These are phyloP conservation scores for Cerrena zonata DNA, from an alignment of 1,284 basidiomycete genomes.

Conservation along the genomic window DNA sequence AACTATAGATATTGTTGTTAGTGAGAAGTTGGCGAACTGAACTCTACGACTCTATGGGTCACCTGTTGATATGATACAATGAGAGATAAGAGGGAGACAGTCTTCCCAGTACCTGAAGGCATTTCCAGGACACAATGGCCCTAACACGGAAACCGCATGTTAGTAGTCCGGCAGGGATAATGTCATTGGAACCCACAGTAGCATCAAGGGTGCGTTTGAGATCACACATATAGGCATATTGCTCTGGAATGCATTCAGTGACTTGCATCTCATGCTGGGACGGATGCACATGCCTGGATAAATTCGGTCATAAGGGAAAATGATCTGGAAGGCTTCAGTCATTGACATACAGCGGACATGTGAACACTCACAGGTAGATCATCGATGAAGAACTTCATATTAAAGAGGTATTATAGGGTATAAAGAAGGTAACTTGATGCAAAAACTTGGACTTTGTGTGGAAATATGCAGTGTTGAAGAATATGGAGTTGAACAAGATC, in stretches of 20 bases:
- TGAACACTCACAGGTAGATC: conserved; percentile 69
- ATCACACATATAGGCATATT: conserved; percentile 99
- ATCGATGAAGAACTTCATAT: conserved; percentile 95
- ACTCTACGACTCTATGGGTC: neutral
- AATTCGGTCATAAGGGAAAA: conserved; percentile 90
- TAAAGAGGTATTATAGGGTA: conserved; percentile 4
- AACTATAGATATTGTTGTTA: conserved; percentile 51
- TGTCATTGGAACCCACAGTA: conserved; percentile 40
- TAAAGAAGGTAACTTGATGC: too few species aligned
- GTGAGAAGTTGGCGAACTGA: neutral
- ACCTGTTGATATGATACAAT: conserved; percentile 98
- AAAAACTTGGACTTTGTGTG: too few species aligned
- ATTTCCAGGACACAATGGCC: conserved; percentile 99
- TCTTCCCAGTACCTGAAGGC: conserved; percentile 99
- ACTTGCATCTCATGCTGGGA: neutral
- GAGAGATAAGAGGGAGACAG: conserved; percentile 89
- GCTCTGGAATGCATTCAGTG: too few species aligned
- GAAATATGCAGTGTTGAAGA: neutral
- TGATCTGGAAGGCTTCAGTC: conserved; percentile 45
- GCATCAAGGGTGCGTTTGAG: conserved; percentile 95
- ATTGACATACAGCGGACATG: conserved; percentile 6
- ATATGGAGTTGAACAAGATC: neutral
- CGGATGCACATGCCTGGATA: conserved; percentile 58
- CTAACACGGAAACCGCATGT: conserved; percentile 35
- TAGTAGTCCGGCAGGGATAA: neutral